Conservation (phyloP, 805 yeast species). For the Zygoascus flipseniorum region DNA sequence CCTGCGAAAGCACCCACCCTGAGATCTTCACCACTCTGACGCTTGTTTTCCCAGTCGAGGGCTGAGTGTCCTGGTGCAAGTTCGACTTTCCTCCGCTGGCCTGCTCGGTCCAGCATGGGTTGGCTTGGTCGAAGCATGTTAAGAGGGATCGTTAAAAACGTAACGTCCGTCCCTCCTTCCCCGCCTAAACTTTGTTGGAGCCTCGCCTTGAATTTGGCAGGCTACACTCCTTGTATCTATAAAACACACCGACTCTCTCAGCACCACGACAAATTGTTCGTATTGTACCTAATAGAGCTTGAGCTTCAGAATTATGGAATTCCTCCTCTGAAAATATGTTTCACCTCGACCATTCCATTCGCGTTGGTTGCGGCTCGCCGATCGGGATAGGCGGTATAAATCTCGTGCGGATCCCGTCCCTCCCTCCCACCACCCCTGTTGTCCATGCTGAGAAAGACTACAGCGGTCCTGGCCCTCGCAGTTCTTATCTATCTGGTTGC, state of each 20-base stretch:
- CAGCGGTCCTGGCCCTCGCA: neutral
- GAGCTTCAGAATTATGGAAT: too few species aligned
- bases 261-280: too few species aligned
- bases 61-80: conserved; percentile 79
- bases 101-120: conserved; percentile 4
- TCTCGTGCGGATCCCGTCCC: neutral
- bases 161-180: too few species aligned
- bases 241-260: too few species aligned
- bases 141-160: neutral
- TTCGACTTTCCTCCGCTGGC: conserved; percentile 44
- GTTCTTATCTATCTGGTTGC: neutral
- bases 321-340: too few species aligned
- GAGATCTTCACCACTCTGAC: conserved; percentile 40
- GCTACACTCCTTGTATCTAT: too few species aligned
- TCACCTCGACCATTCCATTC: too few species aligned
- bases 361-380: too few species aligned
- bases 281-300: too few species aligned
- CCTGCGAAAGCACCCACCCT: conserved; percentile 39
- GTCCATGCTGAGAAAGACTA: neutral
- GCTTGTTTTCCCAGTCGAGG: conserved; percentile 71
- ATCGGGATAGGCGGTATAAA: too few species aligned
- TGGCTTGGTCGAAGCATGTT: neutral
- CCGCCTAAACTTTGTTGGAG: too few species aligned
- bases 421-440: neutral
- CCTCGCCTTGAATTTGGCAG: too few species aligned